Conservation (phyloP, 805 yeast species). For the Zygoascus ofunaensis region DNA sequence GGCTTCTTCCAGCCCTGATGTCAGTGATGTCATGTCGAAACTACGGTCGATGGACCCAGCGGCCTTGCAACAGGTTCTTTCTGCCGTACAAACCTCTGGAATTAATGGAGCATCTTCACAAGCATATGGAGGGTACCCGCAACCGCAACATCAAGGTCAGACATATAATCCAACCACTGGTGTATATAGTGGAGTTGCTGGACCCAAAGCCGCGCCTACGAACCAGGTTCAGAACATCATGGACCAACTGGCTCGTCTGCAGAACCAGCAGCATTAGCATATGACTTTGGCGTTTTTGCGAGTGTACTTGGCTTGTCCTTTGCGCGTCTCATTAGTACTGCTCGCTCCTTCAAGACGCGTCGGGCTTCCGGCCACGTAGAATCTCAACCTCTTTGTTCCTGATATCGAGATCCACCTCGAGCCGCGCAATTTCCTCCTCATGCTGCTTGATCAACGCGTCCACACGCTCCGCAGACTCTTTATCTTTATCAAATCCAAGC, state of each 20-base stretch:
- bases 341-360: neutral
- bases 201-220: conserved; percentile 7
- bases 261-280: conserved; percentile 10
- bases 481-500: conserved; percentile 8
- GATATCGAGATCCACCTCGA: conserved; percentile 12
- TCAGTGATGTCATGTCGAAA: conserved; percentile 24
- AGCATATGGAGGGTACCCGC: neutral
- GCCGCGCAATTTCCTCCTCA: conserved; percentile 12
- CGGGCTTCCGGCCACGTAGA: too few relatives aligned
- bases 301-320: too few relatives aligned
- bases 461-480: conserved; percentile 10
- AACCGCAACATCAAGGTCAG: neutral
- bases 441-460: conserved; percentile 11
- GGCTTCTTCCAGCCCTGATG: neutral
- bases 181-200: neutral
- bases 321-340: too few relatives aligned
- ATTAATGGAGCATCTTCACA: conserved; percentile 6
- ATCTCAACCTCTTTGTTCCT: conserved; percentile 10
- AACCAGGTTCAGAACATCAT: conserved; percentile 20
- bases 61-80: conserved; percentile 59
- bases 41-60: conserved; percentile 71
- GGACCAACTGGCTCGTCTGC: conserved; percentile 20
- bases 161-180: neutral
- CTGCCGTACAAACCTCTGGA: conserved; percentile 22
- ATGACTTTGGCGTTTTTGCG: too few relatives aligned